A percentile compares a stretch with the other conserved stretches of the same genome.
phyloP scores from a whole-genome alignment of 805 yeast species.

The Yamadazyma philogaea region DNA sequence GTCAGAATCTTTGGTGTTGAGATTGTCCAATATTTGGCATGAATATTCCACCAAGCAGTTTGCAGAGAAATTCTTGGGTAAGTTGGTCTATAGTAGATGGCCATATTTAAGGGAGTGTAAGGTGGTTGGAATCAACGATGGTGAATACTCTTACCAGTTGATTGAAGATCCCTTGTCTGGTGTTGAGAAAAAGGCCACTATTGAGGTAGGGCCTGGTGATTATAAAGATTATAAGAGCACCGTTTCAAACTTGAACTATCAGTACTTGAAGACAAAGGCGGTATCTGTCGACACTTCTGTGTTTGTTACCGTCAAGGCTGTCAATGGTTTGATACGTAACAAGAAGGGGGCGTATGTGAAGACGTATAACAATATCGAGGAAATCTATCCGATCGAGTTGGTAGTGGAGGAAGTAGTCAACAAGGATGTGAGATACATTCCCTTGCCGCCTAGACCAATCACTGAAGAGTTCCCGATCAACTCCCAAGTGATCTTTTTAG shows the following conservation, averaged over 20 bases:
- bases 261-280: conserved; percentile 57
- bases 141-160: conserved; percentile 39
- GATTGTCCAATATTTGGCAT: conserved; percentile 52
- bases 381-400: conserved; percentile 71
- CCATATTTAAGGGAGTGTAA: conserved; percentile 86
- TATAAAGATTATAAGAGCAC: conserved; percentile 42
- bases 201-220: conserved; percentile 21
- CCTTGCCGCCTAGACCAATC: conserved; percentile 72
- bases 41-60: conserved; percentile 61
- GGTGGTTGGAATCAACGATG: conserved; percentile 61
- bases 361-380: conserved; percentile 54
- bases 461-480: conserved; percentile 78
- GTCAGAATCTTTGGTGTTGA: conserved; percentile 75
- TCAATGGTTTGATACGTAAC: conserved; percentile 72
- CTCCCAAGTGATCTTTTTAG: conserved; percentile 71
- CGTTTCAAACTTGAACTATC: conserved; percentile 35
- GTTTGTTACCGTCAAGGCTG: conserved; percentile 63
- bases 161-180: conserved; percentile 22
- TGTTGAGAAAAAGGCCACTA: conserved; percentile 2
- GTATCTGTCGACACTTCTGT: conserved; percentile 43
- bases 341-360: conserved; percentile 73
- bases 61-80: conserved; percentile 58
- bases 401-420: conserved; percentile 72
- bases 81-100: conserved; percentile 75
- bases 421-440: conserved; percentile 69